A percentile compares a stretch with the other conserved stretches of the same genome.
These are phyloP conservation scores for Exophiala dermatitidis DNA, from an alignment of 2,329 filamentous ascomycete genomes.

Conservation along the genomic window DNA sequence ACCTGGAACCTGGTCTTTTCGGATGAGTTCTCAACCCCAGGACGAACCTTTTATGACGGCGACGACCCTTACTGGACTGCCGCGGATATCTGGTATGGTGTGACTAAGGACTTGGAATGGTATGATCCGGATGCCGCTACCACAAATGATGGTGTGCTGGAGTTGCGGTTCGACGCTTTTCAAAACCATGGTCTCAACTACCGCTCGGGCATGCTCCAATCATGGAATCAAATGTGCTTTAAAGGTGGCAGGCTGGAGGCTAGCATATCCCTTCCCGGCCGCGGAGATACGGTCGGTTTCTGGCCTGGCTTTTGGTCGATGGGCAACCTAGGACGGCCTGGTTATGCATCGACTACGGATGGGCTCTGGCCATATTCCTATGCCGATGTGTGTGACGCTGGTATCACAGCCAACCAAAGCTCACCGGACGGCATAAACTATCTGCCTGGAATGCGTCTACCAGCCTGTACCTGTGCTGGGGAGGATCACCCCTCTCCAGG, in stretches of 20 bases:
- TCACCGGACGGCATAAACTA: slow-evolving; percentile 58
- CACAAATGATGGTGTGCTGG: slow-evolving; percentile 55
- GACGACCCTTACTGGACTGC: slow-evolving; percentile 64
- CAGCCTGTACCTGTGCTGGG: slow-evolving; percentile 58
- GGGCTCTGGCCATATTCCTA: slow-evolving; percentile 71
- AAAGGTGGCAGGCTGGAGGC: slow-evolving; percentile 64
- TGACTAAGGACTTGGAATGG: slow-evolving; percentile 64
- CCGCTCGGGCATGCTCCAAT: slow-evolving; percentile 66
- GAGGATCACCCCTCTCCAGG: slow-evolving; percentile 61
- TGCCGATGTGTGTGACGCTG: slow-evolving; percentile 59
- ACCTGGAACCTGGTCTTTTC: slow-evolving; percentile 61
- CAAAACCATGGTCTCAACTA: slow-evolving; percentile 59
- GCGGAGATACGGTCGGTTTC: slow-evolving; percentile 60
- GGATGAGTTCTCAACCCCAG: slow-evolving; percentile 62
- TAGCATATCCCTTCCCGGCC: slow-evolving; percentile 61
- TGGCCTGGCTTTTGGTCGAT: slow-evolving; percentile 73
- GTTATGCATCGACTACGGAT: slow-evolving; percentile 62
- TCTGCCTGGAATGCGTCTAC: slow-evolving; percentile 63
- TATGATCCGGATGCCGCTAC: slow-evolving; percentile 62
- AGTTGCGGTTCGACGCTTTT: slow-evolving; percentile 59
- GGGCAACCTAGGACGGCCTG: slow-evolving; percentile 64
- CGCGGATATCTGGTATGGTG: slow-evolving; percentile 65
- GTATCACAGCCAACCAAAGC: slow-evolving; percentile 67
- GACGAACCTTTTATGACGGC: slow-evolving; percentile 62
- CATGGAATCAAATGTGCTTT: slow-evolving; percentile 68